These are phyloP conservation scores for Candida neerlandica DNA, from an alignment of 1,139 yeast genomes.

Conservation along the genomic window DNA sequence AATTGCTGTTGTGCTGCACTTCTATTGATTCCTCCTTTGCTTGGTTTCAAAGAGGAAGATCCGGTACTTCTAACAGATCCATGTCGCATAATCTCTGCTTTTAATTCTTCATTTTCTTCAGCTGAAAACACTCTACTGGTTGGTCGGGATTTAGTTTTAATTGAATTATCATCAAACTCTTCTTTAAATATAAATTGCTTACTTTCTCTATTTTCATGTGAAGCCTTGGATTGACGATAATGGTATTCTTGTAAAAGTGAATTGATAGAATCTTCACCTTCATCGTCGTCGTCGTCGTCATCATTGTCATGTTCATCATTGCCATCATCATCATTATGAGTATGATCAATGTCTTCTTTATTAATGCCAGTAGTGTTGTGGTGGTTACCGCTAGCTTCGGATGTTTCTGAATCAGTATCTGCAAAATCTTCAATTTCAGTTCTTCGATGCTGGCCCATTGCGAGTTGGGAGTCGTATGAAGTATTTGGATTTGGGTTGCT, in stretches of 20 bases:
- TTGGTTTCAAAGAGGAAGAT: slow-evolving; percentile 1
- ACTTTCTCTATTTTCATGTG: slow-evolving; percentile 6
- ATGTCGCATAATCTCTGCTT: slow-evolving; percentile 12
- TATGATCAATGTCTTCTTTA: background rate
- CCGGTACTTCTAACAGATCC: slow-evolving; percentile 11
- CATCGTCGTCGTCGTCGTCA: slow-evolving; percentile 16
- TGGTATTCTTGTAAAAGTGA: slow-evolving; percentile 36
- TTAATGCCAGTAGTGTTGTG: slow-evolving; percentile 12
- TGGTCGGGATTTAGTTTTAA: slow-evolving; percentile 10
- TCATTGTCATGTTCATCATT: no score
- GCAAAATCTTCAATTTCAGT: slow-evolving; percentile 43
- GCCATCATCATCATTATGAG: background rate
- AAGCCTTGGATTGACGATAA: slow-evolving; percentile 14
- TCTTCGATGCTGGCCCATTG: slow-evolving; percentile 15
- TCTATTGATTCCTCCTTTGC: slow-evolving; percentile 2
- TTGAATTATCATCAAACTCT: slow-evolving; percentile 29
- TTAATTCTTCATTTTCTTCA: slow-evolving; percentile 11
- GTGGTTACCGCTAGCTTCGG: slow-evolving; percentile 5
- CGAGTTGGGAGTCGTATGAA: background rate
- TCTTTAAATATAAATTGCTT: slow-evolving; percentile 31
- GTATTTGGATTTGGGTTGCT: background rate
- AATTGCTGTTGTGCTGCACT: slow-evolving; percentile 5
- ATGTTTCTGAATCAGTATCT: slow-evolving; percentile 34
- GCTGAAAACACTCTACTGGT: slow-evolving; percentile 5
- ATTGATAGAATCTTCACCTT: slow-evolving; percentile 32